Conservation (phyloP, 2,329 filamentous ascomycete genomes). For the Dactylella cylindrospora region DNA sequence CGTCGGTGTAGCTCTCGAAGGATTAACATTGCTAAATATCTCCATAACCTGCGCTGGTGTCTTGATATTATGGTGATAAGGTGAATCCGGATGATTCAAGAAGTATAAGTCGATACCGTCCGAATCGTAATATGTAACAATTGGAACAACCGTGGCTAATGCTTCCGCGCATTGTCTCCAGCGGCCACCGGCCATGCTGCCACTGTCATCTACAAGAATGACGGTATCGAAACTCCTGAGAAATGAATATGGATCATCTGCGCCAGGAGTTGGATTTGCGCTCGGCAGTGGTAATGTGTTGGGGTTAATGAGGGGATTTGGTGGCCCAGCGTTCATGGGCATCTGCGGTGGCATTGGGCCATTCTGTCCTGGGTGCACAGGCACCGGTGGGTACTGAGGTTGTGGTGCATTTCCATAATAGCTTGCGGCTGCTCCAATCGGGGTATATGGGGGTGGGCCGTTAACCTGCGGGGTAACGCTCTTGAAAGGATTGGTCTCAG, state of each 20-base stretch:
- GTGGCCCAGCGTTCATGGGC: neutral
- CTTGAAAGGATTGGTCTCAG: constrained; percentile 23
- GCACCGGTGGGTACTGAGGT: constrained; percentile 31
- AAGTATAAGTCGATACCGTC: constrained; percentile 93
- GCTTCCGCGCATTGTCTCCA: constrained; percentile 75
- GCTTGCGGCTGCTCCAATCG: constrained; percentile 24
- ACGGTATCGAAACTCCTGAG: constrained; percentile 79
- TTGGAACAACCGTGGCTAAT: constrained; percentile 72
- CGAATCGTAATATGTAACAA: constrained; percentile 75
- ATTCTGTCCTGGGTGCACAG: constrained; percentile 2
- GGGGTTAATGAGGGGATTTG: constrained; percentile 17
- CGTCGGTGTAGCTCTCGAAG: constrained; percentile 70
- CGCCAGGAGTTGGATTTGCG: constrained; percentile 17
- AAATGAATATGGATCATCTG: constrained; percentile 69
- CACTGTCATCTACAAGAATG: constrained; percentile 90
- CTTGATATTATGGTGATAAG: constrained; percentile 67
- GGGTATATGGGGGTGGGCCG: constrained; percentile 24
- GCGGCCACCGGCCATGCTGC: constrained; percentile 70
- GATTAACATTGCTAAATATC: constrained; percentile 70
- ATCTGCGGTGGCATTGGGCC: neutral
- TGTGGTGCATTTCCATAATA: constrained; percentile 39
- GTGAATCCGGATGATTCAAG: constrained; percentile 66
- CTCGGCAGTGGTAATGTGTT: constrained; percentile 26
- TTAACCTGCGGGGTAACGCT: neutral
- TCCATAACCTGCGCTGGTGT: constrained; percentile 61